Evolutionary conservation across 2,329 filamentous ascomycete genomes (phyloP), one percentile per base, ranked within the genome.

Genomic region (Diaporthe humulicola): DNA sequence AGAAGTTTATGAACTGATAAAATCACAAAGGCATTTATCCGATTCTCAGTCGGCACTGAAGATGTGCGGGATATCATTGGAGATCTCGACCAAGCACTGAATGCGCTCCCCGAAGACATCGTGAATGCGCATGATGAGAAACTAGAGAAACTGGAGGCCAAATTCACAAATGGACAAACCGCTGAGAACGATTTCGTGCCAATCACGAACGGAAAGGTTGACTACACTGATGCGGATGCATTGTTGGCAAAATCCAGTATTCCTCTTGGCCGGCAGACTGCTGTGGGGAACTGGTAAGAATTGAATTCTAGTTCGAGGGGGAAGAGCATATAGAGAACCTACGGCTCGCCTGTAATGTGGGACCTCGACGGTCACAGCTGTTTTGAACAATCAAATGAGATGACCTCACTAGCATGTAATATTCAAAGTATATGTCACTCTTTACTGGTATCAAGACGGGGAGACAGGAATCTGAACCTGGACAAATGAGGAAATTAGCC

Each of bases 41-140:
- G 96, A 77, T 97, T 98, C 81, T 98, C 96, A 0, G 96, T 98
- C 74, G 96, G 96, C 70, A 98, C 94, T 0, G 96, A 98, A 86
- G 95, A 98, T 83, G 97, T 98, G 82, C 95, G 98, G 86, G 96
- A 98, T 82, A 98, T 98, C 80, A 97, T 98, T 81, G 93, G 92
- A 79, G 96, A 98, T 85, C 98, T 98, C 82, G 93, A 96, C 84
- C 96, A 98, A 87, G 94, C 94, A 0, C 97, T 98, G 14, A 52
- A 38, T 2, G 48, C 64, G 4, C 64, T 69, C n/a, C 64, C 45
- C 1, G 33, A 69, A 7, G 48, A 69, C 1, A 54, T 69, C 33
- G 48, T 69, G 17, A 69, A 69, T 9, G 64, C 64, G 10, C 48
- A 69, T 15, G 64, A 69, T 9, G 64, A 69, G 33, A 28, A 54